Evolutionary conservation across 352 stramenopile species (phyloP).

Genomic region (Phytophthora idaei): DNA sequence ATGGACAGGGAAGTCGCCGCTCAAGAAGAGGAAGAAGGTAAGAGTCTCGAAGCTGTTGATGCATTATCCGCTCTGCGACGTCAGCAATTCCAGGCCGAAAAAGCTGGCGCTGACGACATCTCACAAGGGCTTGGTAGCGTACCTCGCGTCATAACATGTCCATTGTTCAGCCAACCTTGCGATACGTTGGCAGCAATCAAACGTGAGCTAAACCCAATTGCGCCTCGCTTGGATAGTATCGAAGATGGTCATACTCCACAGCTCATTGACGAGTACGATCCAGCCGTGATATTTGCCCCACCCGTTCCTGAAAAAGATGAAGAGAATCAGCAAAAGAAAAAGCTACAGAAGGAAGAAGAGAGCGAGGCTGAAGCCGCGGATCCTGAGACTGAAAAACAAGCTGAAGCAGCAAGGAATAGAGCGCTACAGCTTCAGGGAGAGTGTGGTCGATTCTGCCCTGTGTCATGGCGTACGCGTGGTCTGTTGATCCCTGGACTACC

Average conservation of each 20-base stretch:
- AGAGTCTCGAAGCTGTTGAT: background rate
- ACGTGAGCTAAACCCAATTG: slow-evolving; percentile 43
- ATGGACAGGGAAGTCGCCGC: slow-evolving; percentile 39
- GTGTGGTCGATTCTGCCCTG: slow-evolving; percentile 63
- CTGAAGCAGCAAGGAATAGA: slow-evolving; percentile 17
- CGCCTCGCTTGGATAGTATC: slow-evolving; percentile 46
- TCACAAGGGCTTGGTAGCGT: slow-evolving; percentile 15
- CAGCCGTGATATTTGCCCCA: slow-evolving; percentile 36
- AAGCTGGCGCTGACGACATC: slow-evolving; percentile 20
- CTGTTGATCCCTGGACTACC: slow-evolving; percentile 51
- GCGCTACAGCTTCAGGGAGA: slow-evolving; percentile 47
- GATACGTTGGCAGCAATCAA: slow-evolving; percentile 43
- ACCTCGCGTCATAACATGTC: slow-evolving; percentile 31
- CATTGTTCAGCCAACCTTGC: slow-evolving; percentile 26
- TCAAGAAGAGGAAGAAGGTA: slow-evolving; percentile 20
- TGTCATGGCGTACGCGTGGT: slow-evolving; percentile 53
- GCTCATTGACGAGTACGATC: slow-evolving; percentile 35
- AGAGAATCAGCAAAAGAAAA: slow-evolving; percentile 1
- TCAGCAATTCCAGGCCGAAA: slow-evolving; percentile 38
- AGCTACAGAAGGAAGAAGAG: background rate
- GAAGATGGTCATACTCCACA: slow-evolving; percentile 48
- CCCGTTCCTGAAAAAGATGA: slow-evolving; percentile 26
- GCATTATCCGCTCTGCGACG: slow-evolving; percentile 27
- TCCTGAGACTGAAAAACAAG: slow-evolving; percentile 19
- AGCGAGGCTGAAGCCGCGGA: slow-evolving; percentile 10